These are phyloP conservation scores for Diaporthe longicolla DNA, from an alignment of 2,329 filamentous ascomycete species.

Conservation along the genomic window DNA sequence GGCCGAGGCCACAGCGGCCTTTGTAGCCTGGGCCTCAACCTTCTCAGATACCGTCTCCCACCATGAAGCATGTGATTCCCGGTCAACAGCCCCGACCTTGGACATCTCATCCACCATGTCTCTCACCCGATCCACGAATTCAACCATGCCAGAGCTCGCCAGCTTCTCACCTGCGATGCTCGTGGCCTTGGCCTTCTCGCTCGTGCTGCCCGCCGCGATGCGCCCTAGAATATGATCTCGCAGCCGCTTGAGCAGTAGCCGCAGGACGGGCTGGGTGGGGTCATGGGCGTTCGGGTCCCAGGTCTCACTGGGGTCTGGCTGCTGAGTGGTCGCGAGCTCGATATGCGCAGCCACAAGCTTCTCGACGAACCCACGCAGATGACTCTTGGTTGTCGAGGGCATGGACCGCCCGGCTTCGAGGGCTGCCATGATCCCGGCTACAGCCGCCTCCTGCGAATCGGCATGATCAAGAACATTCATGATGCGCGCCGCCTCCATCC, in stretches of 20 bases:
- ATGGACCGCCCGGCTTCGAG: constrained; percentile 75
- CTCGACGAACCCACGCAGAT: constrained; percentile 70
- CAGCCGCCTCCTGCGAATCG: constrained; percentile 65
- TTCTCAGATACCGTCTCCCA: constrained; percentile 77
- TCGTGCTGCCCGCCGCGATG: constrained; percentile 75
- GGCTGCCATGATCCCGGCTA: constrained; percentile 74
- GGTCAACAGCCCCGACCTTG: constrained; percentile 76
- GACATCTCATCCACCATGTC: constrained; percentile 78
- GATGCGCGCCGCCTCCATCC: constrained; percentile 79
- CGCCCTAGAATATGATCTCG: constrained; percentile 76
- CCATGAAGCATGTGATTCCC: constrained; percentile 77
- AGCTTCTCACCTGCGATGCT: constrained; percentile 79
- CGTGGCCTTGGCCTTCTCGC: constrained; percentile 78
- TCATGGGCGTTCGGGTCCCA: constrained; percentile 50
- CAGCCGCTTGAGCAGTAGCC: constrained; percentile 77
- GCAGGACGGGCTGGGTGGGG: constrained; percentile 70
- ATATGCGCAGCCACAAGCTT: constrained; percentile 67
- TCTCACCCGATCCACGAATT: constrained; percentile 79
- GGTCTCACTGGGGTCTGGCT: constrained; percentile 35
- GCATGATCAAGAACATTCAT: constrained; percentile 75
- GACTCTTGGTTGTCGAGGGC: constrained; percentile 72
- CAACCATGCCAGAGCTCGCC: constrained; percentile 77
- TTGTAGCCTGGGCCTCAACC: constrained; percentile 59
- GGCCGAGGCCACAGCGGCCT: background rate
- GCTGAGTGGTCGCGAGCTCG: constrained; percentile 49